Base-by-base conservation (phyloP, 177 flowering plant species). In the Vitis hybrid region DNA sequence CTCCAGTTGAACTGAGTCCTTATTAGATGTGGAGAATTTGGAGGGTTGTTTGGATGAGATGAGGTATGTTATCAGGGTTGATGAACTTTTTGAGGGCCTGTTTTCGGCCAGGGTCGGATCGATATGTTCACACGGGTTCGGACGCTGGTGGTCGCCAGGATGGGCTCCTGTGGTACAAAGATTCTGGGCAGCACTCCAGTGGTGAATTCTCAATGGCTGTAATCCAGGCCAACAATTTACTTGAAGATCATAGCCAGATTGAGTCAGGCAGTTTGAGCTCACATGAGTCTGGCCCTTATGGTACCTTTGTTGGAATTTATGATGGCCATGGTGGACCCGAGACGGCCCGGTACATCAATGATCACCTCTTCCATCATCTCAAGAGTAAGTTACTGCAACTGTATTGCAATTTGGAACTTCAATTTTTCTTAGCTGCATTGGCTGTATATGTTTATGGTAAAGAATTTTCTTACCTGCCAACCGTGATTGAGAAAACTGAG, bases 311-410 rank as follows among this genome's bases (percentile, higher is more conserved):
- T 58, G 96, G 96, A 11, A 69, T 89, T 15, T 91, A 91, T 67
- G 96, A 91, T 74, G 96, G 93, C 41, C 96, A 89, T 74, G 93
- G 96, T 0, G 91, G 93, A 7, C 91, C 91, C 21, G 93, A 89
- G 85, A 86, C 93, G 1, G 78, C 93, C 0, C 87, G 91, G 8
- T 91, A 76, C 73, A 83, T 91, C 76, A 85, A 78, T 65, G 77
- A 86, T 73, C 85, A 89, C 73, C 86, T 91, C 71, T 89, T 91
- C 72, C 84, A 71, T 27, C 85, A 91, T 79, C 86, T 91, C 66
- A 88, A 85, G 85, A 83, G 96, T 91, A 79, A 78, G 90, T 62
- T 32, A 49, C 58, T 65, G 53, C 7, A 64, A 50, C 11, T 66
- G 48, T 56, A 20, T n/a, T 51, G 46, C 12, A 18, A 32, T 35